Evolutionary conservation across 306 rosid genomes (phyloP).

Genomic region (Cucurbita pepo): DNA sequence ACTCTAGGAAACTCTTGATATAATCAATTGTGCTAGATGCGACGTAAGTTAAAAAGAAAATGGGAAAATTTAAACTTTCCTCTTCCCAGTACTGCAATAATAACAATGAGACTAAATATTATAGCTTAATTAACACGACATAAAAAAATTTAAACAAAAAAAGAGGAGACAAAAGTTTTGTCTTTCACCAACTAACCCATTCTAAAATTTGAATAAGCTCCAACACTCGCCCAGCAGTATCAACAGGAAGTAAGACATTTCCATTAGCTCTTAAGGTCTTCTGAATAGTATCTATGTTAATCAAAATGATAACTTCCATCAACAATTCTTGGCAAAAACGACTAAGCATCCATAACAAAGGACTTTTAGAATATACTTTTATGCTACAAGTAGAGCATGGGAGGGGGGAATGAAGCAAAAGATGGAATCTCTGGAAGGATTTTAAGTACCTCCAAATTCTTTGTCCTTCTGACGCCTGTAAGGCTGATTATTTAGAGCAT

Average conservation of each 20-base stretch:
- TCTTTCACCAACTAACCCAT: slow-evolving; percentile 37
- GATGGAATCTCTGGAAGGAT: neutral
- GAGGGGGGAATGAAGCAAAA: neutral
- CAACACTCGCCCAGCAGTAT: slow-evolving; percentile 79
- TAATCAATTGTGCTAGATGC: slow-evolving; percentile 85
- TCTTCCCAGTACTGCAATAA: slow-evolving; percentile 85
- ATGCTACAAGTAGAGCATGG: neutral
- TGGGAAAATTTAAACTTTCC: slow-evolving; percentile 60
- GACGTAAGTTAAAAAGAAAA: slow-evolving; percentile 70
- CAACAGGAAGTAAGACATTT: slow-evolving; percentile 77
- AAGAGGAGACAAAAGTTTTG: neutral
- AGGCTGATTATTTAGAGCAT: slow-evolving; percentile 94
- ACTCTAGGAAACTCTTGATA: slow-evolving; percentile 84
- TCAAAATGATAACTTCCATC: slow-evolving; percentile 6
- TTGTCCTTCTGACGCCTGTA: slow-evolving; percentile 84
- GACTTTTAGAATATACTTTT: neutral
- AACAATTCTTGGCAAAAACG: neutral
- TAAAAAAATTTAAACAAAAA: neutral
- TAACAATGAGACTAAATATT: slow-evolving; percentile 10
- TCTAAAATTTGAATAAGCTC: slow-evolving; percentile 78
- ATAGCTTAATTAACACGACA: neutral
- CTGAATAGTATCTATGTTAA: slow-evolving; percentile 53
- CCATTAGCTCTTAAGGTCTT: slow-evolving; percentile 79
- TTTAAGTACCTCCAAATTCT: slow-evolving; percentile 68
- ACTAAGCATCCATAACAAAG: neutral